These are phyloP conservation scores for Backusella circina DNA, from an alignment of 192 early-diverging fungal species.

Conservation along the genomic window DNA sequence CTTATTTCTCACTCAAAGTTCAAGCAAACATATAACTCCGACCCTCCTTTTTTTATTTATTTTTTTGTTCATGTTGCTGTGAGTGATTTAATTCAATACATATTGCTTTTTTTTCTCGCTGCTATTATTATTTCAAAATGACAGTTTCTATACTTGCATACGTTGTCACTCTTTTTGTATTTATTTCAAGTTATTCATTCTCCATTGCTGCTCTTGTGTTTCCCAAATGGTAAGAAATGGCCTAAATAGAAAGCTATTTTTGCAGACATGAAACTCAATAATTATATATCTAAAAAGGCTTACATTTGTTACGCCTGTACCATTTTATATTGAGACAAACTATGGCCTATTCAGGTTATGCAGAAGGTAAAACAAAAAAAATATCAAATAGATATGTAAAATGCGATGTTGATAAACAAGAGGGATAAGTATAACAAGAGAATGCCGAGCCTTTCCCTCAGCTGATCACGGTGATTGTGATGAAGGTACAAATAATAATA, in stretches of 20 bases:
- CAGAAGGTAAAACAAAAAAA: conserved; percentile 14
- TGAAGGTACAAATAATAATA: conserved; percentile 16
- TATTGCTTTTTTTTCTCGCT: background rate
- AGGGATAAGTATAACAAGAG: conserved; percentile 17
- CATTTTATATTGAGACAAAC: conserved; percentile 32
- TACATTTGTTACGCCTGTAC: conserved; percentile 30
- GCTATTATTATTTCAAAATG: background rate
- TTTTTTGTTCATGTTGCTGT: background rate
- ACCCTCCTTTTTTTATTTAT: background rate
- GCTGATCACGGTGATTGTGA: conserved; percentile 21
- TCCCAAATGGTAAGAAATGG: conserved; percentile 29
- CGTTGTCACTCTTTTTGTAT: conserved; percentile 26
- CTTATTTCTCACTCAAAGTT: background rate
- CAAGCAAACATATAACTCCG: background rate
- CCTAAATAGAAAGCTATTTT: no score
- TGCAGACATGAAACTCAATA: no score
- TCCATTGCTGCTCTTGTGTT: conserved; percentile 20
- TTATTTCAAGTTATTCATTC: conserved; percentile 19
- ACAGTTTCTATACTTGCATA: conserved; percentile 30
- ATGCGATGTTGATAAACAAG: background rate
- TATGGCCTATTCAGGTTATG: conserved; percentile 31
- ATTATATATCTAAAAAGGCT: conserved; percentile 24
- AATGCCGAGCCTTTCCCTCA: conserved; percentile 33
- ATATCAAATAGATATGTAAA: background rate
- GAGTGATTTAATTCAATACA: no score